These are phyloP conservation scores for Teratosphaeria viscida DNA, from an alignment of 2,329 filamentous ascomycete genomes.

Conservation along the genomic window DNA sequence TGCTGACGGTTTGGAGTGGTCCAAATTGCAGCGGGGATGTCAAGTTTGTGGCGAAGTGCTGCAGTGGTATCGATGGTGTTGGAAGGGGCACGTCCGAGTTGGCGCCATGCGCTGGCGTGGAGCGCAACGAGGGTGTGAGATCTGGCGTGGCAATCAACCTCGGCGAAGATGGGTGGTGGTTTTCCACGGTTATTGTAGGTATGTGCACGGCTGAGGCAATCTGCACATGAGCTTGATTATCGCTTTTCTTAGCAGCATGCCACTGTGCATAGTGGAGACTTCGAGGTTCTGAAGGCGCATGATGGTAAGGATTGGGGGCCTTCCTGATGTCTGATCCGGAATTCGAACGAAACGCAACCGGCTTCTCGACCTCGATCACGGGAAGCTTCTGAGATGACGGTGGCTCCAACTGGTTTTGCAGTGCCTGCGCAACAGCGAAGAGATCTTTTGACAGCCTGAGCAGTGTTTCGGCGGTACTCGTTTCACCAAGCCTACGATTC, in stretches of 20 bases:
- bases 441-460: constrained; percentile 19
- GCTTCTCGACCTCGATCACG: background rate
- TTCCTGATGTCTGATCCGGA: background rate
- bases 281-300: background rate
- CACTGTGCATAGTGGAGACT: background rate
- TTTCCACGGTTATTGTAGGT: background rate
- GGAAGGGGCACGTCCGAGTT: too few relatives aligned
- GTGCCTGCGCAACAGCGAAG: constrained; percentile 13
- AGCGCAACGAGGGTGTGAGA: background rate
- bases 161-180: background rate
- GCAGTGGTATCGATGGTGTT: background rate
- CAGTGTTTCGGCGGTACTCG: constrained; percentile 9
- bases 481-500: constrained; percentile 22
- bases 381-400: background rate
- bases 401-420: constrained; percentile 4
- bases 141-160: background rate
- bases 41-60: background rate
- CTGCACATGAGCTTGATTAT: background rate
- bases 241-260: background rate
- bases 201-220: background rate
- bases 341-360: background rate
- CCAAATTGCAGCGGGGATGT: background rate
- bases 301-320: background rate
- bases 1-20: background rate
- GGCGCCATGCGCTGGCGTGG: background rate